Evolutionary conservation across 2,329 filamentous ascomycete genomes (phyloP), one percentile per base, ranked within the genome.

Genomic region (Exophiala aquamarina): DNA sequence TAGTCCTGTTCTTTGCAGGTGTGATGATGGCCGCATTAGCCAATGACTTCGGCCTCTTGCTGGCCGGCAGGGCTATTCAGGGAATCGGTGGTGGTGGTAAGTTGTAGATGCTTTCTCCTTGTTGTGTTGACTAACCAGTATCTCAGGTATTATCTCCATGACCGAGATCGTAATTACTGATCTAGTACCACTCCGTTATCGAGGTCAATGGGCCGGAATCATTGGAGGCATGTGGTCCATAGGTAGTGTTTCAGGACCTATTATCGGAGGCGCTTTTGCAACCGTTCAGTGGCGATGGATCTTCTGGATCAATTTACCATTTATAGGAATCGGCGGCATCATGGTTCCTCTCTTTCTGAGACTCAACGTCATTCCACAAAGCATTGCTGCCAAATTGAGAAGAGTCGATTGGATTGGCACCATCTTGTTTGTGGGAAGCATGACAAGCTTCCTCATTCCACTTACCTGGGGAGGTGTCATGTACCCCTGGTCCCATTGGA

Each of bases 391-490:
- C 20, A 81, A 81, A 55, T 63, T 81, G 3, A 66, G 65, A 21
- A 70, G 73, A 6, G 75, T 87, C 18, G 84, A 88, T 60, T 87
- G 79, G 74, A 44, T 80, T 23, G 84, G 85, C 1, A 75, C 77
- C 3, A 54, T 76, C 1, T 59, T 88, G 3, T 87, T 88, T 59
- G 70, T 84, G 14, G 75, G 69, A 10, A 77, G 77, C 11, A 71
- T 74, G 10, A 81, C 80, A 0, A 75, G 74, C 17, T 78, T 86
- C 57, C 63, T 86, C 32, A 79, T 85, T 35, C 78, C 80, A 0
- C 61, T 86, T 3, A 82, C 81, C 2, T 83, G 81, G 72, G 84
- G 82, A 8, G 83, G 82, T 29, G 73, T 85, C 7, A 78, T 83
- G 66, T 87, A 84, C 60, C 59, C 73, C 0, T 88, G 84, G 84